Evolutionary conservation across 768 basidiomycete genomes (phyloP), one percentile per base, ranked within the genome.

Genomic region (Agaricus subrufescens): DNA sequence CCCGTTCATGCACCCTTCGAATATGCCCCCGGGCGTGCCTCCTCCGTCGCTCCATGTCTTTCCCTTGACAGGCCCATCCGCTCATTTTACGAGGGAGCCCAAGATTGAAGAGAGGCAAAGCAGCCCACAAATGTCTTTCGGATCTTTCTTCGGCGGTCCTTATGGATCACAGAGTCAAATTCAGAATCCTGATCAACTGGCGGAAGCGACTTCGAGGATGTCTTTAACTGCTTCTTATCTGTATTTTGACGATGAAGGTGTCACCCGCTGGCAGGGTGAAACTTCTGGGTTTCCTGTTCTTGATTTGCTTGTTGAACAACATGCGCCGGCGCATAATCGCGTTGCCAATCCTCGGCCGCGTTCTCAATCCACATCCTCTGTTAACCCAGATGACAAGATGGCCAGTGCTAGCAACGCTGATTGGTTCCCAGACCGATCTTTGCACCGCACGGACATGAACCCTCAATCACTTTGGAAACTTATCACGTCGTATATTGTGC

Each of bases 201-300:
- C 72, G 6, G 86, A 85, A 47, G 86, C 86, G 49, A 73, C 79
- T 1, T 77, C 84, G 11, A 80, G 83, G 27, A 80, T 85, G 71
- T 83, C 85, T 0, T 68, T 91, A 43, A 81, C 86, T 0, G 86
- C 89, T 1, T 89, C 89, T 0, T 93, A 93, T 67, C 79, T 93
- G 34, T 93, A 93, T 66, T 84, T 89, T 57, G 91, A 93, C 60
- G 90, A 93, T 64, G 89, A 92, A 66, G 91, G 91, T 2, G 89
- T 86, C 65, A 89, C 91, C 0, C 75, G 91, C 55, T 93, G 91
- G 91, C 91, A 93, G 72, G 94, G 94, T 30, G 93, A 95, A 64
- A 92, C 92, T 0, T 95, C 93, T 3, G 94, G 94, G 26, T 80
- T 96, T 0, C 94, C 94, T 4, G 80, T 96, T 3, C 80, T 95